These are phyloP conservation scores for Boletus calvinii DNA, from an alignment of 1,284 basidiomycete genomes.

Conservation along the genomic window DNA sequence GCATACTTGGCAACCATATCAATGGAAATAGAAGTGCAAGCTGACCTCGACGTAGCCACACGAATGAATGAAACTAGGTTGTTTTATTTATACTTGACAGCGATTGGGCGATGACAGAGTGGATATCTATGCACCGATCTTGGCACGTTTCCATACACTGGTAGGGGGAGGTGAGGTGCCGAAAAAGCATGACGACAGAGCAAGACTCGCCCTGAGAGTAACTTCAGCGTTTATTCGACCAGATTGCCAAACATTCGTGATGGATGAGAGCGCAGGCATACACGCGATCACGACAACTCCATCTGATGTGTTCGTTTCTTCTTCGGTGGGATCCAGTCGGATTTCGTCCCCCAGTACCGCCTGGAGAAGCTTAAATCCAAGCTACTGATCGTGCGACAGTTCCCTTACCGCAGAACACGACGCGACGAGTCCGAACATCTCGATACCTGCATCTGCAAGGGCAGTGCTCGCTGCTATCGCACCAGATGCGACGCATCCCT, in stretches of 20 bases:
- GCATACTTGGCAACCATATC: neutral
- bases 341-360: constrained; percentile 52
- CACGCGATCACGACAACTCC: constrained; percentile 74
- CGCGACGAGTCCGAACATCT: constrained; percentile 81
- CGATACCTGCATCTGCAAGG: constrained; percentile 85
- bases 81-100: constrained; percentile 38
- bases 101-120: constrained; percentile 69
- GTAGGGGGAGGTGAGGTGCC: constrained; percentile 2
- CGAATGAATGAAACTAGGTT: constrained; percentile 9
- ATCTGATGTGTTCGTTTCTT: constrained; percentile 56
- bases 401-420: constrained; percentile 70
- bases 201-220: constrained; percentile 50
- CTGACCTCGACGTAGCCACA: neutral
- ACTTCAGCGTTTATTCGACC: constrained; percentile 58
- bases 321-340: constrained; percentile 78
- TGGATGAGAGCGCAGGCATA: constrained; percentile 86
- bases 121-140: constrained; percentile 68
- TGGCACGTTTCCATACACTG: constrained; percentile 70
- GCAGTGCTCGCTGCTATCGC: constrained; percentile 89
- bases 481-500: constrained; percentile 82
- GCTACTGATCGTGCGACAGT: neutral
- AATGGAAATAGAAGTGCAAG: neutral
- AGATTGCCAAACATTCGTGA: constrained; percentile 81
- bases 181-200: neutral
- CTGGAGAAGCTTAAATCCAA: constrained; percentile 36